These are phyloP conservation scores for Canariomyces notabilis DNA, from an alignment of 2,329 filamentous ascomycete species.

Conservation along the genomic window DNA sequence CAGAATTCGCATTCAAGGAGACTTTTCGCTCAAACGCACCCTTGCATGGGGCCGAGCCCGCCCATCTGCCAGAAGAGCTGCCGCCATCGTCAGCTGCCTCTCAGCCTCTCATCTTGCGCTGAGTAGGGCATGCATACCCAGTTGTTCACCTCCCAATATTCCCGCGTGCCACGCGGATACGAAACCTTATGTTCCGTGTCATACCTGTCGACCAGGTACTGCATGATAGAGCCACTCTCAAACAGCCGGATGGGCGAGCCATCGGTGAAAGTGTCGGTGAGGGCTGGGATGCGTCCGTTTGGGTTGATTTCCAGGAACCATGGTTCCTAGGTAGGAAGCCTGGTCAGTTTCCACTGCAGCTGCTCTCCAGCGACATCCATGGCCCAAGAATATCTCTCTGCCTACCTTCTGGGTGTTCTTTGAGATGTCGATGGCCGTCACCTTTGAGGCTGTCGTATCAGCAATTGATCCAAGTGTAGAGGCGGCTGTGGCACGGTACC, in stretches of 20 bases:
- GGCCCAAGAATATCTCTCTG: not conserved
- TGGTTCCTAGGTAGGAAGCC: slow-evolving; percentile 39
- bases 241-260: slow-evolving; percentile 71
- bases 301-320: slow-evolving; percentile 93
- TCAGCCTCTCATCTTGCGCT: not conserved
- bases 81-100: not conserved
- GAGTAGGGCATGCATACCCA: slow-evolving; percentile 48
- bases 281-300: slow-evolving; percentile 83
- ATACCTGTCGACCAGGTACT: slow-evolving; percentile 78
- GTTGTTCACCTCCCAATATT: slow-evolving; percentile 74
- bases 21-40: slow-evolving; percentile 22
- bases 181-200: slow-evolving; percentile 78
- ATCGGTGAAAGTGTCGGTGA: slow-evolving; percentile 74
- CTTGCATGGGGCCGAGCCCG: slow-evolving; percentile 79
- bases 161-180: slow-evolving; percentile 65
- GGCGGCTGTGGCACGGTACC: slow-evolving; percentile 31
- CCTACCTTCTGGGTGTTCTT: slow-evolving; percentile 19
- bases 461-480: no score
- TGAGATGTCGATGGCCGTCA: slow-evolving; percentile 60
- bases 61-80: slow-evolving; percentile 63
- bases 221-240: slow-evolving; percentile 77
- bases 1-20: not conserved
- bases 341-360: not conserved
- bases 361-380: not conserved
- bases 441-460: slow-evolving; percentile 26